These are phyloP conservation scores for Microthlaspi erraticum DNA, from an alignment of 345 rosid species.

Conservation along the genomic window DNA sequence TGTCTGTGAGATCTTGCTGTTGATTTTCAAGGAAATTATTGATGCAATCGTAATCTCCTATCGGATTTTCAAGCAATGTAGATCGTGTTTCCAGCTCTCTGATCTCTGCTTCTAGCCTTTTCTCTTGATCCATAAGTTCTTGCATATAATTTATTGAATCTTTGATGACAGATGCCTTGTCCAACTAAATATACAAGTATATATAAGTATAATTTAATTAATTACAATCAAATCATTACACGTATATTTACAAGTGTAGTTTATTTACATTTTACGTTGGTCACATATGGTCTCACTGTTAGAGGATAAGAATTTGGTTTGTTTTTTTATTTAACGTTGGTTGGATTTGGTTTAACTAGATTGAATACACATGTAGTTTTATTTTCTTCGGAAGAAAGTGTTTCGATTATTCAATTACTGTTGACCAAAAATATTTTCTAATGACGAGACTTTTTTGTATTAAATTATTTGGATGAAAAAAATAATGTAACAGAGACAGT, in stretches of 20 bases:
- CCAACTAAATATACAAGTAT: constrained; percentile 59
- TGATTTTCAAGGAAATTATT: constrained; percentile 47
- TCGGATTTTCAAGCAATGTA: constrained; percentile 23
- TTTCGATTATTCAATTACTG: constrained; percentile 18
- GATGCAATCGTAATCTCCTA: constrained; percentile 41
- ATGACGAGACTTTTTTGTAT: constrained; percentile 7
- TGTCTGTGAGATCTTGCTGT: constrained; percentile 13
- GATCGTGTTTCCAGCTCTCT: constrained; percentile 59
- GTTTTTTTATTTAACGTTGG: constrained; percentile 24
- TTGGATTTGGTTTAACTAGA: constrained; percentile 35
- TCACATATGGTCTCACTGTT: constrained; percentile 1
- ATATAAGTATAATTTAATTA: not conserved
- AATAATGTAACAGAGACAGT: constrained; percentile 7
- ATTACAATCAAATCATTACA: not conserved
- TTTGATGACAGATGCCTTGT: constrained; percentile 89
- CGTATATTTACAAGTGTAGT: not conserved
- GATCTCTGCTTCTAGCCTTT: constrained; percentile 66
- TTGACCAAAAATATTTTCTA: constrained; percentile 25
- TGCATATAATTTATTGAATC: constrained; percentile 88
- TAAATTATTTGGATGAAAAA: constrained; percentile 2
- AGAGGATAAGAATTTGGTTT: constrained; percentile 9
- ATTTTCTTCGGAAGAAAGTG: constrained; percentile 5
- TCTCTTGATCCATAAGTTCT: constrained; percentile 81
- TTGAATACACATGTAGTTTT: not conserved
- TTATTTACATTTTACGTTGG: constrained; percentile 18